Evolutionary conservation across 805 yeast species (phyloP), one percentile per base, ranked within the genome.

Genomic region (Candida alai): DNA sequence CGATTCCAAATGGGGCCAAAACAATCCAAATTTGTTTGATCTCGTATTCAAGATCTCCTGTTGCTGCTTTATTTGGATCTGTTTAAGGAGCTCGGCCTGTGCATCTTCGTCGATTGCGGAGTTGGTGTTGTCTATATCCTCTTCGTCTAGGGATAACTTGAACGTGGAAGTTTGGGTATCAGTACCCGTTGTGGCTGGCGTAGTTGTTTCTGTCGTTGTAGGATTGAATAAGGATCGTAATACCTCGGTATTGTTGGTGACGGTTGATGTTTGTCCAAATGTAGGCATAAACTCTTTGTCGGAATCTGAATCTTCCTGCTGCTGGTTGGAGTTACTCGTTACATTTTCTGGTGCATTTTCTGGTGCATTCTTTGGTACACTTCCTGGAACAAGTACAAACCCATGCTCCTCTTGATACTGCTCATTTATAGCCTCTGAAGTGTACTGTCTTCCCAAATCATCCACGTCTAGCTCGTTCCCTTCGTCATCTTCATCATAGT

Each of bases 1-100:
- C 1, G 97, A 89, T 13, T 83, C 83, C 9, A 69, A 62, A 54
- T 90, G 97, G 2, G 81, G 63, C 72, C 94, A 90, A 56, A 90
- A 89, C 22, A 88, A 62, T 6, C 86, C 78, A 28, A 43, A 49
- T 35, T 52, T 51, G 11, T 40, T 40, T 8, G 35, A 16, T 23
- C 37, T 35, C 30, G 45, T 44, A 30, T 60, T 49, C 24, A 31
- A 35, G 6, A 36, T 30, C 58, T 58, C 44, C 53, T 66, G 37
- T 48, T 56, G 39, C 32, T 54, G 60, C 27, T 58, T 58, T 20
- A 51, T 48, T 28, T 58, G 52, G 37, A 62, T 58, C 32, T 58
- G 58, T 24, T 51, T 45, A 12, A 62, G 45, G 15, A 65, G 43
- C 28, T 51, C 43, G 17, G 46, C 37, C 35, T 56, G 52, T 32